phyloP scores from a whole-genome alignment of 306 rosid species.

The Rubus idaeus region DNA sequence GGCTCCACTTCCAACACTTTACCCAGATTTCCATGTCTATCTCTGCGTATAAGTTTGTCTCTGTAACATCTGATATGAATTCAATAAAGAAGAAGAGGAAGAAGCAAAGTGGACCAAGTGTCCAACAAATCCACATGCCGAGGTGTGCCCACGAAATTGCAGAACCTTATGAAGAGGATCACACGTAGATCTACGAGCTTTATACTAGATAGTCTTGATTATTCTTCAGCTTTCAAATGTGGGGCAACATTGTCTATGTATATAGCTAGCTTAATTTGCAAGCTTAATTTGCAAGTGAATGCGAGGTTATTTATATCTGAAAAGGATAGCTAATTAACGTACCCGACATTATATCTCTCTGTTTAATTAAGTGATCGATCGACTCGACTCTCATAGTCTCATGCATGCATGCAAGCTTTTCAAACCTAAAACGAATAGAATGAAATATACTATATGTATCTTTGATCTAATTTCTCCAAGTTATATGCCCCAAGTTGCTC shows the following conservation, averaged over 20 bases:
- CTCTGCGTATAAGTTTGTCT: not conserved
- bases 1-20: not conserved
- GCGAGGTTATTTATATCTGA: not conserved
- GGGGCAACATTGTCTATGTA: slow-evolving; percentile 16
- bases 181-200: not conserved
- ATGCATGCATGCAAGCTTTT: not conserved
- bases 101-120: slow-evolving; percentile 6
- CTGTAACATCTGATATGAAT: not conserved
- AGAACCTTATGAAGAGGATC: slow-evolving; percentile 4
- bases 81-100: not conserved
- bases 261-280: slow-evolving; percentile 9
- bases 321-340: not conserved
- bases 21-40: not conserved
- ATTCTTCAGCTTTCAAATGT: not conserved
- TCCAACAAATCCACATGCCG: slow-evolving; percentile 23
- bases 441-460: not conserved
- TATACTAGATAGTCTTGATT: not conserved
- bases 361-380: not conserved
- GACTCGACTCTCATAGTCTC: not conserved
- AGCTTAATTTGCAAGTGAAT: slow-evolving; percentile 8
- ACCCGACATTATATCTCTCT: no score
- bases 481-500: slow-evolving; percentile 21
- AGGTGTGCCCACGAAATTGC: slow-evolving; percentile 30
- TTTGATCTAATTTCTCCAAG: not conserved
- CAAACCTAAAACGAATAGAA: not conserved